Conservation (phyloP, 2,329 filamentous ascomycete genomes). For the Magnaporthiopsis incrustans region DNA sequence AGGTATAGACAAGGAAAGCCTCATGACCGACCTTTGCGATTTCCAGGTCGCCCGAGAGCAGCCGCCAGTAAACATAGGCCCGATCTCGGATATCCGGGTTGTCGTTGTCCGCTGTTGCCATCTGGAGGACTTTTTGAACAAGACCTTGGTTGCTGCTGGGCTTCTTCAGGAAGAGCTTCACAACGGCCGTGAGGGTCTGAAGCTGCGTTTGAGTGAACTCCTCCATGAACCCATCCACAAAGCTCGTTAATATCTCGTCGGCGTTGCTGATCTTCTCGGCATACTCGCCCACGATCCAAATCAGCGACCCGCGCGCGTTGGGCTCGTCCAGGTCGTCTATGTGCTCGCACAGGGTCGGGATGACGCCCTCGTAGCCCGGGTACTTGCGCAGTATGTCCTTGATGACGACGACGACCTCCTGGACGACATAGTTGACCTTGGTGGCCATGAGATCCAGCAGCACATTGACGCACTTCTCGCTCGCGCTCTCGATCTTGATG, state of each 20-base stretch:
- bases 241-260: constrained; percentile 84
- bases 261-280: constrained; percentile 99
- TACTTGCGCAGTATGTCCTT: constrained; percentile 98
- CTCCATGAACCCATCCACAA: constrained; percentile 90
- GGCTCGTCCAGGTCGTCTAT: constrained; percentile 97
- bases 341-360: constrained; percentile 89
- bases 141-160: constrained; percentile 84
- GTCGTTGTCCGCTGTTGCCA: constrained; percentile 88
- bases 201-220: constrained; percentile 97
- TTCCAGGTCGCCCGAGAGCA: constrained; percentile 85
- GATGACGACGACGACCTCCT: constrained; percentile 97
- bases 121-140: constrained; percentile 89
- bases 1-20: not conserved
- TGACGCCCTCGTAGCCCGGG: constrained; percentile 95
- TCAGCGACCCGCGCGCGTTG: constrained; percentile 78
- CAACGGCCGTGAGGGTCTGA: constrained; percentile 92
- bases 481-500: constrained; percentile 94
- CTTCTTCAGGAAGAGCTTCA: constrained; percentile 96
- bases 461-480: constrained; percentile 91
- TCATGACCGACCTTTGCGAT: constrained; percentile 63
- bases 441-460: constrained; percentile 90
- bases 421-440: constrained; percentile 98
- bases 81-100: constrained; percentile 96
- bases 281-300: constrained; percentile 99
- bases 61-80: constrained; percentile 96